Conservation (phyloP, 2,329 filamentous ascomycete genomes). For the Colletotrichum nymphaeae region DNA sequence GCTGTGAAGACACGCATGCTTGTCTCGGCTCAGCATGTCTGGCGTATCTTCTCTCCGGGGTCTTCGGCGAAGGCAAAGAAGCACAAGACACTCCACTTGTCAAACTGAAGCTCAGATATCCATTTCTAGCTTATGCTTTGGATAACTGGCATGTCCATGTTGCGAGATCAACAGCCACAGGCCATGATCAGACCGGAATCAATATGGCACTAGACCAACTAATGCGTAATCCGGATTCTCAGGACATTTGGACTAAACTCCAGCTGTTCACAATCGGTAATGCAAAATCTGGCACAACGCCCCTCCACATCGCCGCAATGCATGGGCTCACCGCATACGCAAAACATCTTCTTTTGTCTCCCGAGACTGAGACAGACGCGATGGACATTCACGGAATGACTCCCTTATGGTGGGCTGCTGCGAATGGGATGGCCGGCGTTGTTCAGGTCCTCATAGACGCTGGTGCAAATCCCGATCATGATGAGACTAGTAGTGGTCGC, state of each 20-base stretch:
- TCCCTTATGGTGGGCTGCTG: slow-evolving; percentile 43
- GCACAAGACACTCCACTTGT: not conserved
- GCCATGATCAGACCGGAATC: slow-evolving; percentile 33
- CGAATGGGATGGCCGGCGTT: slow-evolving; percentile 36
- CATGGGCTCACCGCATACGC: slow-evolving; percentile 26
- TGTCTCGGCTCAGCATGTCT: slow-evolving; percentile 38
- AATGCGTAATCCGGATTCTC: not conserved
- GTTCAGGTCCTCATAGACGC: slow-evolving; percentile 38
- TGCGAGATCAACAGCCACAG: slow-evolving; percentile 36
- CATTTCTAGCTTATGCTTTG: slow-evolving; percentile 44
- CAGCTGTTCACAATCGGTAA: not conserved
- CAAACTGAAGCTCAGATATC: slow-evolving; percentile 35
- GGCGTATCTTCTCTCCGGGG: slow-evolving; percentile 38
- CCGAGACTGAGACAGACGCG: slow-evolving; percentile 26
- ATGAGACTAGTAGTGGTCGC: slow-evolving; percentile 38
- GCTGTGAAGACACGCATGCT: slow-evolving; percentile 37
- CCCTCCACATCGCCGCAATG: slow-evolving; percentile 24
- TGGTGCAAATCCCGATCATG: slow-evolving; percentile 41
- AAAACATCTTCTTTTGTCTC: slow-evolving; percentile 33
- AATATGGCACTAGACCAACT: not conserved
- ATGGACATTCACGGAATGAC: slow-evolving; percentile 33
- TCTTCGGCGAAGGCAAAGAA: slow-evolving; percentile 12
- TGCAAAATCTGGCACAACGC: not conserved
- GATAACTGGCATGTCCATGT: slow-evolving; percentile 46
- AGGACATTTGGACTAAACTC: not conserved